These are phyloP conservation scores for Purpureocillium lavendulum DNA, from an alignment of 2,329 filamentous ascomycete genomes.

Conservation along the genomic window DNA sequence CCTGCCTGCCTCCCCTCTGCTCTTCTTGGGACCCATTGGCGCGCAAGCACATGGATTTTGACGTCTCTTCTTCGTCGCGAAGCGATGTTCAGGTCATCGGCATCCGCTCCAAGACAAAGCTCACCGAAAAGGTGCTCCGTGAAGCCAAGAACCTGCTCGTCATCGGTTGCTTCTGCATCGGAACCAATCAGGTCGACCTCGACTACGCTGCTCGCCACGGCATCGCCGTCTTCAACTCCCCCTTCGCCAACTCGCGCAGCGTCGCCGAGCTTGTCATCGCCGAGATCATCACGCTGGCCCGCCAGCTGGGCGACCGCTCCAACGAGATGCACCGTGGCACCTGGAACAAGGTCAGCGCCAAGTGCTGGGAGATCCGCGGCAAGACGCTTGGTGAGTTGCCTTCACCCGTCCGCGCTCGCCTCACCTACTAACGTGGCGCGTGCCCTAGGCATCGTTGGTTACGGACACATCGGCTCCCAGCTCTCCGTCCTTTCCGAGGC, in stretches of 20 bases:
- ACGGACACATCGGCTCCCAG: slow-evolving; percentile 95
- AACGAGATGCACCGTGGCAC: slow-evolving; percentile 88
- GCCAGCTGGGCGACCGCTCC: slow-evolving; percentile 87
- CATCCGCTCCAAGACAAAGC: slow-evolving; percentile 95
- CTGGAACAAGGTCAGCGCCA: slow-evolving; percentile 96
- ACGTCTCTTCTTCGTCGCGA: too few relatives aligned
- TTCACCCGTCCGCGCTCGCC: too few relatives aligned
- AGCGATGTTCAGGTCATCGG: slow-evolving; percentile 96
- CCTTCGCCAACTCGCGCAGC: slow-evolving; percentile 94
- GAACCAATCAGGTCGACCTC: slow-evolving; percentile 90
- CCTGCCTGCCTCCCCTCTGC: background rate
- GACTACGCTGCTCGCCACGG: slow-evolving; percentile 74
- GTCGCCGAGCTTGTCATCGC: slow-evolving; percentile 93
- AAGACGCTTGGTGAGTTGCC: slow-evolving; percentile 71
- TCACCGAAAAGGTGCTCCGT: slow-evolving; percentile 74
- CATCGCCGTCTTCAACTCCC: slow-evolving; percentile 98
- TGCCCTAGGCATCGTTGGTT: slow-evolving; percentile 72
- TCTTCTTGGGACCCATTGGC: slow-evolving; percentile 6
- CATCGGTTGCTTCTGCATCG: slow-evolving; percentile 97
- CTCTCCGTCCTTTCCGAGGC: slow-evolving; percentile 91
- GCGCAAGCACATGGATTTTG: background rate
- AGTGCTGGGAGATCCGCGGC: slow-evolving; percentile 96
- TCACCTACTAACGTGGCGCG: too few relatives aligned
- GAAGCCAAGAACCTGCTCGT: slow-evolving; percentile 93
- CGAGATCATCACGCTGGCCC: slow-evolving; percentile 85